These are phyloP conservation scores for Phytopythium helicoides DNA, from an alignment of 352 stramenopile species.

Conservation along the genomic window DNA sequence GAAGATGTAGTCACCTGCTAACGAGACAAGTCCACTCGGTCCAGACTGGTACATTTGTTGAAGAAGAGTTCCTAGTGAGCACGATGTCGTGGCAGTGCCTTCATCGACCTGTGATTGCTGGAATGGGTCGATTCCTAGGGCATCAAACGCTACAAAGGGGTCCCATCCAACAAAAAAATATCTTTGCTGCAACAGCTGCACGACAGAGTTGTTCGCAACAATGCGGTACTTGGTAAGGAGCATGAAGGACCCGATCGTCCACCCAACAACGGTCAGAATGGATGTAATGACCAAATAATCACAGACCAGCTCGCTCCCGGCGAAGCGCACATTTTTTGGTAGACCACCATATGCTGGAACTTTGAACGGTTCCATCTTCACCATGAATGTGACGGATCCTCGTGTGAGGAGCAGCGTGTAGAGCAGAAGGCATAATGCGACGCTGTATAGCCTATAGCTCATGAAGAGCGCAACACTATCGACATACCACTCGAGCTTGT, in stretches of 20 bases:
- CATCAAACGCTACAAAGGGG: constrained; percentile 23
- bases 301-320: constrained; percentile 39
- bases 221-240: constrained; percentile 24
- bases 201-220: constrained; percentile 21
- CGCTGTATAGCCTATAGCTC: constrained; percentile 49
- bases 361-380: constrained; percentile 10
- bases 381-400: constrained; percentile 33
- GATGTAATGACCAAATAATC: constrained; percentile 30
- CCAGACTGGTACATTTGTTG: constrained; percentile 36
- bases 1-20: constrained; percentile 37
- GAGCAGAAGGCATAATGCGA: constrained; percentile 25
- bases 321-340: constrained; percentile 29
- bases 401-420: constrained; percentile 16
- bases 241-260: constrained; percentile 6
- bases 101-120: constrained; percentile 15
- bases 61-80: constrained; percentile 30
- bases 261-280: constrained; percentile 2
- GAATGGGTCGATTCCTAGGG: constrained; percentile 35
- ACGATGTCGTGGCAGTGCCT: constrained; percentile 19
- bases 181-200: constrained; percentile 28
- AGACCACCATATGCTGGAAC: constrained; percentile 22
- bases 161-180: constrained; percentile 47
- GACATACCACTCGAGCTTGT: constrained; percentile 26
- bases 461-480: constrained; percentile 26
- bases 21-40: constrained; percentile 25